These are phyloP conservation scores for Pythium aquatile DNA, from an alignment of 352 stramenopile species.

Conservation along the genomic window DNA sequence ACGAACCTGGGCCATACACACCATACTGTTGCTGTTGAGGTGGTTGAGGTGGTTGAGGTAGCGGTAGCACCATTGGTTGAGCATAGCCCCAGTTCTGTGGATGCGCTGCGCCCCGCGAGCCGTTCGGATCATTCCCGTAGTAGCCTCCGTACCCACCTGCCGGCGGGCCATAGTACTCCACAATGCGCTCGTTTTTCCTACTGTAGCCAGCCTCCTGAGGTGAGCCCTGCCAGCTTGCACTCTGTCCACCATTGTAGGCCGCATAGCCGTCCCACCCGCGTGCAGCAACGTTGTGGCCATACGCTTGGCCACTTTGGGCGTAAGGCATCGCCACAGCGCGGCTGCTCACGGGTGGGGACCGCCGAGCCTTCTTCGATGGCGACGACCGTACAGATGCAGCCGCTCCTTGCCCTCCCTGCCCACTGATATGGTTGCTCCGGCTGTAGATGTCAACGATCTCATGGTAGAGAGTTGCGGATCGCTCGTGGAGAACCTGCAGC, in stretches of 20 bases:
- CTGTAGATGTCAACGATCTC: constrained; percentile 78
- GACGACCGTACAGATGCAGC: constrained; percentile 2
- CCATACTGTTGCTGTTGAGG: constrained; percentile 7
- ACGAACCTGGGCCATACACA: constrained; percentile 8
- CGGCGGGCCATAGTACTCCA: constrained; percentile 26
- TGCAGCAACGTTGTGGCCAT: constrained; percentile 3
- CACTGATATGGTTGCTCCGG: constrained; percentile 39
- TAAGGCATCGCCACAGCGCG: not conserved
- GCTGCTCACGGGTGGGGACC: constrained; percentile 15
- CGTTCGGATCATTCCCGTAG: constrained; percentile 12
- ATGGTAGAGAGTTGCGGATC: constrained; percentile 44
- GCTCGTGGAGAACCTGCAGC: constrained; percentile 63
- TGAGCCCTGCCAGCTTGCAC: constrained; percentile 4
- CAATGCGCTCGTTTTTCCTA: constrained; percentile 26
- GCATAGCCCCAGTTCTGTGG: constrained; percentile 3
- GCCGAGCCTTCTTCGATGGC: constrained; percentile 23
- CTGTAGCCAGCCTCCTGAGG: constrained; percentile 8
- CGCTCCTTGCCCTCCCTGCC: constrained; percentile 11
- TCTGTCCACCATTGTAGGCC: constrained; percentile 4
- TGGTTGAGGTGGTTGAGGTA: not conserved
- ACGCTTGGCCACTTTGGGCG: not conserved
- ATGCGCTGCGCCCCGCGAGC: not conserved
- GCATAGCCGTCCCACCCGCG: constrained; percentile 17
- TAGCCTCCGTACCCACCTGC: constrained; percentile 13
- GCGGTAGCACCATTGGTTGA: not conserved